A percentile compares a stretch with the other conserved stretches of the same genome.
Evolutionary conservation across 1,284 basidiomycete species (phyloP).

Genomic region (Tylopilus orsonianus): DNA sequence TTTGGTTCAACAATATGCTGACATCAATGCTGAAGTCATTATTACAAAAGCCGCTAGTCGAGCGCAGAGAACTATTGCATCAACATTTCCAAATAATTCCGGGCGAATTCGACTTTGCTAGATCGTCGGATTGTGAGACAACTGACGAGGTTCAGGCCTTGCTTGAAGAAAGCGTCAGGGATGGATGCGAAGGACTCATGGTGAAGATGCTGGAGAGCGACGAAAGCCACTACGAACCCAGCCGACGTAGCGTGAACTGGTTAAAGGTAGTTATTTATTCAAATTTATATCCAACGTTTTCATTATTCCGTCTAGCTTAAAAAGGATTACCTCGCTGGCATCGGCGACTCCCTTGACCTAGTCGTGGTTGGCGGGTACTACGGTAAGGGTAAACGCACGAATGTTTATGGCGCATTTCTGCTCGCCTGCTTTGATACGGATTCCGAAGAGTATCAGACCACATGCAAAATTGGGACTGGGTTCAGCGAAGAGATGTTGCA

Average conservation of each 20-base stretch:
- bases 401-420: slow-evolving; percentile 94
- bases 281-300: slow-evolving; percentile 1
- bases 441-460: slow-evolving; percentile 89
- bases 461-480: slow-evolving; percentile 99
- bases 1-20: not conserved
- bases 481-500: slow-evolving; percentile 92
- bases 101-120: slow-evolving; percentile 93
- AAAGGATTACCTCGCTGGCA: slow-evolving; percentile 96
- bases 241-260: slow-evolving; percentile 95
- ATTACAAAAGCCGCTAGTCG: slow-evolving; percentile 63
- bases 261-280: slow-evolving; percentile 68
- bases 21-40: slow-evolving; percentile 48
- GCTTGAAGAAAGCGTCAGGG: slow-evolving; percentile 94
- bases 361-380: slow-evolving; percentile 97
- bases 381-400: slow-evolving; percentile 97
- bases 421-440: slow-evolving; percentile 94
- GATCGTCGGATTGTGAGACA: slow-evolving; percentile 84
- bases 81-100: slow-evolving; percentile 82
- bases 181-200: slow-evolving; percentile 99
- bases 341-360: slow-evolving; percentile 96
- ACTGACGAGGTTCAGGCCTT: slow-evolving; percentile 95
- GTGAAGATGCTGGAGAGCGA: slow-evolving; percentile 96
- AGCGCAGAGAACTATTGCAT: slow-evolving; percentile 76
- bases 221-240: slow-evolving; percentile 94
- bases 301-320: slow-evolving; percentile 64